Evolutionary conservation across 2,329 filamentous ascomycete genomes (phyloP).

Genomic region (Cylindrodendrum hubeiense): DNA sequence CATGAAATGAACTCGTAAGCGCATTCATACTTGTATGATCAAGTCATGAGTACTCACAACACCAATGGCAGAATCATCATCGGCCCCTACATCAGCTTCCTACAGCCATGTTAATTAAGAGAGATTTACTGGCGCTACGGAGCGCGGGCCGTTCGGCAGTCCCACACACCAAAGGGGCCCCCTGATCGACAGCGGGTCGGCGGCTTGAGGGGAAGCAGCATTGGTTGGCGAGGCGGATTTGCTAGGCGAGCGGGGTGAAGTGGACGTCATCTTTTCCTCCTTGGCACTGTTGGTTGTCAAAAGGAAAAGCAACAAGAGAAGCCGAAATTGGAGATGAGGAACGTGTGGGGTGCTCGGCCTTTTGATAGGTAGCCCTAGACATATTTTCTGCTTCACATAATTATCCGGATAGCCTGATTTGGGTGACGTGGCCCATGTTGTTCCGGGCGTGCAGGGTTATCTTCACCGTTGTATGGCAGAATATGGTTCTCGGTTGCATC

Average conservation of each 20-base stretch:
- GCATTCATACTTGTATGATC: not conserved
- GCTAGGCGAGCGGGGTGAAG: not conserved
- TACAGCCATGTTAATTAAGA: not conserved
- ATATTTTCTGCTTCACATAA: not conserved
- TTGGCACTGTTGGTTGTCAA: not conserved
- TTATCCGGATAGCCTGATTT: not conserved
- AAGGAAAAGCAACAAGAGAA: not conserved
- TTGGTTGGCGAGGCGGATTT: not conserved
- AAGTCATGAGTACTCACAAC: slow-evolving; percentile 3
- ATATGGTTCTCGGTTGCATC: not conserved
- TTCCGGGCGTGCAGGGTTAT: not conserved
- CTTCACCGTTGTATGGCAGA: not conserved
- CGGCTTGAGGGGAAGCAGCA: not conserved
- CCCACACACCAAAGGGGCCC: not conserved
- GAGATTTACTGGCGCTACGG: not conserved
- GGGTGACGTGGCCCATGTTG: not conserved
- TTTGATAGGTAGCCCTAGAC: not conserved
- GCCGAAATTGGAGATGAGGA: not conserved
- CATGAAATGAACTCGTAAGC: not conserved
- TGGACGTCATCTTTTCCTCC: not conserved
- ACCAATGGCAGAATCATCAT: slow-evolving; percentile 19
- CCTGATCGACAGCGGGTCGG: not conserved
- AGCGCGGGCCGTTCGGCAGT: not conserved
- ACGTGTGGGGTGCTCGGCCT: not conserved
- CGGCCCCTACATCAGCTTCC: not conserved